phyloP scores from a whole-genome alignment of 2,329 filamentous ascomycete genomes.

The Orbilia ellipsospora region DNA sequence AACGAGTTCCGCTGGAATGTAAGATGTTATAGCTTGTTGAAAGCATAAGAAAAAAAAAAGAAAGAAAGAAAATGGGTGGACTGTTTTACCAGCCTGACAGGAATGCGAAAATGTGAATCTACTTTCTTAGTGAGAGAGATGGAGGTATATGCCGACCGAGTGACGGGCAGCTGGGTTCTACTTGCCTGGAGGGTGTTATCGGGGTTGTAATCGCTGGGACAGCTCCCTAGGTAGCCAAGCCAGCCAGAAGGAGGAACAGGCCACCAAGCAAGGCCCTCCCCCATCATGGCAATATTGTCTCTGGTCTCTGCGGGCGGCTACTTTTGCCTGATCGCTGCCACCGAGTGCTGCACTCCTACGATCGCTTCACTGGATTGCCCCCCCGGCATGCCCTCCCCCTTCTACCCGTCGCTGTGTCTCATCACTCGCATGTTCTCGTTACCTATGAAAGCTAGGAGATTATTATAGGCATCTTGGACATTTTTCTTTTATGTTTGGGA shows the following conservation, averaged over 20 bases:
- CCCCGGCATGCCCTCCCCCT: neutral
- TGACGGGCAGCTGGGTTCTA: too few species aligned
- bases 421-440: neutral
- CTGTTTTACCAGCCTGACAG: too few species aligned
- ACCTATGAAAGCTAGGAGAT: too few species aligned
- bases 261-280: slow-evolving; percentile 19
- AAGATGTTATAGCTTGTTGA: too few species aligned
- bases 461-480: too few species aligned
- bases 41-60: too few species aligned
- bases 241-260: neutral
- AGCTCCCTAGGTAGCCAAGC: neutral
- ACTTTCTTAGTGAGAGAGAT: too few species aligned
- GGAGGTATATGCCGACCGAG: too few species aligned
- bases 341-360: slow-evolving; percentile 33
- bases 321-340: slow-evolving; percentile 36
- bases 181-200: neutral
- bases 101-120: too few species aligned
- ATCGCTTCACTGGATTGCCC: neutral
- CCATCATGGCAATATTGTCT: slow-evolving; percentile 1
- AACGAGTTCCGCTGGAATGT: too few species aligned
- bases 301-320: slow-evolving; percentile 37
- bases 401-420: slow-evolving; percentile 3
- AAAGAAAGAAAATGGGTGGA: too few species aligned
- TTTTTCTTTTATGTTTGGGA: too few species aligned
- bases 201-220: neutral